Evolutionary conservation across 805 yeast species (phyloP), one percentile per base, ranked within the genome.

Genomic region (Metschnikowia lunata): DNA sequence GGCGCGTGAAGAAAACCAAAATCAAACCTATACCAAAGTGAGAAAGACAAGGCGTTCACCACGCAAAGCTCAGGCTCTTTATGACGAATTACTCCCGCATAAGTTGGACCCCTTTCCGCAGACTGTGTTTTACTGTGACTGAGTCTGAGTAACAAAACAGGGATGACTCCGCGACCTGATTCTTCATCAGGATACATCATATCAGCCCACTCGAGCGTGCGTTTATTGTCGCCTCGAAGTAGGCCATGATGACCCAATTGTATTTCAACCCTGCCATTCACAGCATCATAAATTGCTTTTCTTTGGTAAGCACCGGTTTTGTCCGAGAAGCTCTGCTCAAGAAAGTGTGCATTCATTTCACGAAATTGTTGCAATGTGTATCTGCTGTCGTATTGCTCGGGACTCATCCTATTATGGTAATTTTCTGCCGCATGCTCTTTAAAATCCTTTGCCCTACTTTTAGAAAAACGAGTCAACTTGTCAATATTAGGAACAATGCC

Each of bases 201-300:
- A 18, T 46, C 49, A 7, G 46, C 34, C 11, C 41, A 13, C 27
- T 40, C 45, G 8, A 26, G 26, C 9, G 6, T 26, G n/a, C 27
- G 11, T 28, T 45, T 45, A 30, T 34, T 38, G 11, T n/a, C 14
- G 9, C 45, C 27, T 14, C 48, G 26, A 9, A 41, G 31, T 8
- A 41, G 15, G 12, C 34, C 29, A 14, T 34, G 42, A 23, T 45
- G 48, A 9, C 45, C 48, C 34, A 37, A 12, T 15, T 41, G 30
- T 26, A 45, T 28, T 26, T 34, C 40, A 35, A 41, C 34, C 3
- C 23, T 27, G n/a, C 42, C 39, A 26, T 41, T 45, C 14, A 45
- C 30, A 10, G 42, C 42, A 8, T 27, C 10, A 11, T 31, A 36
- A 15, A 36, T 31, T 7, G 26, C 36, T 23, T 7, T 26, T 14